Percentiles rank a stretch among this genome's conserved stretches.
Conservation (phyloP, 2,329 filamentous ascomycete species). For the Fusarium sacchari region DNA sequence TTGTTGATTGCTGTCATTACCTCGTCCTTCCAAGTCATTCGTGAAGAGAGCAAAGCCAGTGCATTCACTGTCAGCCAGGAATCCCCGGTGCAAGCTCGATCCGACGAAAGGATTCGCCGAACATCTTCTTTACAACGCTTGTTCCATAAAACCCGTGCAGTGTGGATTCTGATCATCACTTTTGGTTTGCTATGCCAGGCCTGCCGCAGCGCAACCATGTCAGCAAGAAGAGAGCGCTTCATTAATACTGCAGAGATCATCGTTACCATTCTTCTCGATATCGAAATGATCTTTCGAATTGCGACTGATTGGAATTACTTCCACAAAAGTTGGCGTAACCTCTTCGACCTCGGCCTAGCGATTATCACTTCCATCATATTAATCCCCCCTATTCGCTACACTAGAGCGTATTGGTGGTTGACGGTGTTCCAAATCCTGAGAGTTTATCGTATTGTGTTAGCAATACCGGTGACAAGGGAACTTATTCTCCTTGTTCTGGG, state of each 20-base stretch:
- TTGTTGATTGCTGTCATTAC: constrained; percentile 96
- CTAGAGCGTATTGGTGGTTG: constrained; percentile 85
- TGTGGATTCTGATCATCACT: constrained; percentile 85
- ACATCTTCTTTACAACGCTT: constrained; percentile 69
- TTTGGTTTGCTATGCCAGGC: constrained; percentile 84
- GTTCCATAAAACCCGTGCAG: constrained; percentile 76
- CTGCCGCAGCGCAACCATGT: constrained; percentile 81
- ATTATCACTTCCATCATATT: constrained; percentile 86
- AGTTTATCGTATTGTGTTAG: constrained; percentile 90
- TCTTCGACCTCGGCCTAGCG: constrained; percentile 82
- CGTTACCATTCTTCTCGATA: constrained; percentile 79
- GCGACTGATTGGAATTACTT: constrained; percentile 83
- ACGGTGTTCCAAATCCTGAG: constrained; percentile 93
- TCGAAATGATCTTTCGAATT: constrained; percentile 86
- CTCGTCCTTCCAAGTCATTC: constrained; percentile 96
- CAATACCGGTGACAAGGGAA: constrained; percentile 85
- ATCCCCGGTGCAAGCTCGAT: constrained; percentile 48
- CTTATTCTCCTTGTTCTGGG: constrained; percentile 89
- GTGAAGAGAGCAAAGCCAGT: constrained; percentile 93
- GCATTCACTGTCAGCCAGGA: constrained; percentile 85
- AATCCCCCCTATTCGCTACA: constrained; percentile 79
- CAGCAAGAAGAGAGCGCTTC: constrained; percentile 65
- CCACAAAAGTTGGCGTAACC: constrained; percentile 76
- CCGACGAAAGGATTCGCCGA: constrained; percentile 52
- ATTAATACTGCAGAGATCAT: constrained; percentile 78